These are phyloP conservation scores for Fusarium nodosum DNA, from an alignment of 2,329 filamentous ascomycete genomes.

Conservation along the genomic window DNA sequence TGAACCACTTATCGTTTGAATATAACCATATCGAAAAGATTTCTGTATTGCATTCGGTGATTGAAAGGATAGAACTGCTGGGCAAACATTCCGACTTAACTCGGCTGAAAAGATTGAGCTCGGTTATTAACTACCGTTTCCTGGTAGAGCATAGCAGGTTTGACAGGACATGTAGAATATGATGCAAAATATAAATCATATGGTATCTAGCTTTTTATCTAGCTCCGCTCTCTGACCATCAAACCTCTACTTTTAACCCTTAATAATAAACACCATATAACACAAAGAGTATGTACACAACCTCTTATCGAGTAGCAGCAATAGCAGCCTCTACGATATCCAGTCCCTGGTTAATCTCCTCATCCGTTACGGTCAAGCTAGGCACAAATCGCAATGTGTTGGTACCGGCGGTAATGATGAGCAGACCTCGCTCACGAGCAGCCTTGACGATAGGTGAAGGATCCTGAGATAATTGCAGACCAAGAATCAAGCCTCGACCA, in stretches of 20 bases:
- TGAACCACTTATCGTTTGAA: slow-evolving; percentile 28
- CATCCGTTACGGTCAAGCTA: slow-evolving; percentile 82
- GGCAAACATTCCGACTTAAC: not conserved
- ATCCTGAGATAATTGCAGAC: slow-evolving; percentile 83
- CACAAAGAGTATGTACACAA: not conserved
- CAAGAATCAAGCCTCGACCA: slow-evolving; percentile 87
- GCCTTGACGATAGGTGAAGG: slow-evolving; percentile 83
- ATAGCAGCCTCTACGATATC: slow-evolving; percentile 79
- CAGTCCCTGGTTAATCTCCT: slow-evolving; percentile 84
- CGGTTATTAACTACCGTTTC: not conserved
- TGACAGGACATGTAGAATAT: not conserved
- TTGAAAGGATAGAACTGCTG: too few species aligned
- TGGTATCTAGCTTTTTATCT: slow-evolving; percentile 39
- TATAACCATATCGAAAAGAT: not conserved
- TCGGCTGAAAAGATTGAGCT: not conserved
- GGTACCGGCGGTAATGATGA: slow-evolving; percentile 92
- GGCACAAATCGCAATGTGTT: slow-evolving; percentile 96
- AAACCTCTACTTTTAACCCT: slow-evolving; percentile 21
- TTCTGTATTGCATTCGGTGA: not conserved
- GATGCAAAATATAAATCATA: slow-evolving; percentile 21
- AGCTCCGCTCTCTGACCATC: slow-evolving; percentile 28
- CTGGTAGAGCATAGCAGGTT: not conserved
- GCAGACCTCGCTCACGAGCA: slow-evolving; percentile 85
- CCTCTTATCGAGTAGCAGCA: slow-evolving; percentile 55
- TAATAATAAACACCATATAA: slow-evolving; percentile 4